Conservation (phyloP, 2,329 filamentous ascomycete genomes). For the Ophiostoma perfectum region DNA sequence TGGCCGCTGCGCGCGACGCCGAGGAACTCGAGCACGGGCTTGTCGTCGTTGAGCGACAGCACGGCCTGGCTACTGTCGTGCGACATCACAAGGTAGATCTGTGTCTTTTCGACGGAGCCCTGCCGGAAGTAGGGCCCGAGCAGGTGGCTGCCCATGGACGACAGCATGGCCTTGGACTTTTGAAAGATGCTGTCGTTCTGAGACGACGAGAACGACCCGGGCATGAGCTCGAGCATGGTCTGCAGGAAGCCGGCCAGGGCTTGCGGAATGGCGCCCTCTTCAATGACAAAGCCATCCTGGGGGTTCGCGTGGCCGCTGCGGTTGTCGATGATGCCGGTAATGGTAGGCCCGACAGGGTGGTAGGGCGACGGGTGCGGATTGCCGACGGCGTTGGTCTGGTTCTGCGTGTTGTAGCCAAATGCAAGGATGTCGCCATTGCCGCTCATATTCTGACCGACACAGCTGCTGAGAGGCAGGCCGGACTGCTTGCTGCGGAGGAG, state of each 20-base stretch:
- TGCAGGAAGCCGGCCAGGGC: slow-evolving; percentile 53
- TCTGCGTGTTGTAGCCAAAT: slow-evolving; percentile 59
- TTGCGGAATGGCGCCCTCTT: slow-evolving; percentile 57
- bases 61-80: slow-evolving; percentile 61
- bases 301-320: slow-evolving; percentile 47
- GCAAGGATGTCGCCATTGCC: slow-evolving; percentile 62
- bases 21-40: slow-evolving; percentile 54
- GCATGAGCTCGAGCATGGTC: slow-evolving; percentile 50
- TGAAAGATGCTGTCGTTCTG: slow-evolving; percentile 33
- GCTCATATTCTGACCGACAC: slow-evolving; percentile 55
- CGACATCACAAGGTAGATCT: slow-evolving; percentile 62
- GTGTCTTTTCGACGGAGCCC: slow-evolving; percentile 55
- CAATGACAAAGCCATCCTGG: slow-evolving; percentile 57
- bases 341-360: slow-evolving; percentile 55
- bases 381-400: slow-evolving; percentile 53
- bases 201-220: slow-evolving; percentile 37
- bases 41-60: slow-evolving; percentile 51
- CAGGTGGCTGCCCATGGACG: slow-evolving; percentile 48
- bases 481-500: slow-evolving; percentile 55
- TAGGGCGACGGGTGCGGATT: slow-evolving; percentile 44
- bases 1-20: slow-evolving; percentile 54
- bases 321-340: slow-evolving; percentile 58
- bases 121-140: slow-evolving; percentile 53
- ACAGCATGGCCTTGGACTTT: slow-evolving; percentile 43
- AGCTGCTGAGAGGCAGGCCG: slow-evolving; percentile 52